Evolutionary conservation across 495 filamentous ascomycete genomes (phyloP), one percentile per base, ranked within the genome.

Genomic region (Trichocladium uniseriatum): DNA sequence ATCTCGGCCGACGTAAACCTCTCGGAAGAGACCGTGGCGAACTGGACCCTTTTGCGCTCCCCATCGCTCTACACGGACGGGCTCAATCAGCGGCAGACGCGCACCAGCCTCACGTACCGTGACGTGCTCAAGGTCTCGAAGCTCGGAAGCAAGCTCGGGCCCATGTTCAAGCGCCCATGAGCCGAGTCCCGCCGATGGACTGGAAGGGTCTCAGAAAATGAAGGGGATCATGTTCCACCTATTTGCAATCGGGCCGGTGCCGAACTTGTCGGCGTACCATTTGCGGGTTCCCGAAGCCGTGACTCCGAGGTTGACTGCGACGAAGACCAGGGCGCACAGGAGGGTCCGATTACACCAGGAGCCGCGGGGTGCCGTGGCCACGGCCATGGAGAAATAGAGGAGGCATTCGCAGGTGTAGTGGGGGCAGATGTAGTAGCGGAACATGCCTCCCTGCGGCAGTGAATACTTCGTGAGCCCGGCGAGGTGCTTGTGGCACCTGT

Each of bases 371-470:
- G 89, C 87, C 34, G 82, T 82, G 13, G 86, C 57, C 19, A 94
- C 57, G 2, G 87, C 77, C 51, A 97, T 64, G n/a, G 82, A 79
- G 22, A 89, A 53, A 59, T 97, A 96, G 49, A 95, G 79, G 2
- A 86, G 41, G 58, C 87, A 89, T 62, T 97, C 94, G 39, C 83
- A 84, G 0, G 82, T 83, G 64, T 96, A 98, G 68, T 97, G 92
- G n/a, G 94, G 89, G 52, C 82, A 94, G 9, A 95, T 68, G 15
- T 91, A 54, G 27, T 59, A 67, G 32, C 69, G 69, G 59, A 97
- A 98, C 34, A 84, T 58, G 4, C 82, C 82, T 10, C 63, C 54
- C 0, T 64, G 53, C 2, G 92, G 92, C 3, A 97, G 68, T 15
- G 82, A 84, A 62, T 97, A 97, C 54, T 87, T 92, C 59, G 83